Conservation (phyloP, 225 moss, liverwort and hornwort genomes). For the Ulota crispa region DNA sequence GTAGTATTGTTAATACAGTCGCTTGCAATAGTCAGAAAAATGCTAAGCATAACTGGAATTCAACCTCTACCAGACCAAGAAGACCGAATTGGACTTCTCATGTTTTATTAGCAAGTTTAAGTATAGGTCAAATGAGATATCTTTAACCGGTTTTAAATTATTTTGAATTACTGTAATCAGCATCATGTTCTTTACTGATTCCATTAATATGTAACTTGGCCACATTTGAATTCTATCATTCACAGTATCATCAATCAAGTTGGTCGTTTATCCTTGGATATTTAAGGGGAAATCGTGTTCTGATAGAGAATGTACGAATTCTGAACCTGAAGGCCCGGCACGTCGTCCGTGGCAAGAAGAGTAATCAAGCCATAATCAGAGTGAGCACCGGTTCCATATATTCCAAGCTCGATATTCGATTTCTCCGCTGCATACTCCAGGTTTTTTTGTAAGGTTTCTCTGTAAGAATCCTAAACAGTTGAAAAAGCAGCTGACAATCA, state of each 20-base stretch:
- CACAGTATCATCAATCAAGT: not conserved
- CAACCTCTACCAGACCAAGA: not conserved
- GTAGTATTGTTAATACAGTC: not conserved
- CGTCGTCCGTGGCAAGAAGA: constrained; percentile 76
- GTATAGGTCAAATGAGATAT: not conserved
- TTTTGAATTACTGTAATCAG: not conserved
- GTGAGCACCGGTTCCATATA: constrained; percentile 83
- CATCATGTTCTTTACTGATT: not conserved
- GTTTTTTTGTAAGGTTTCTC: constrained; percentile 2
- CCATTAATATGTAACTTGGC: not conserved
- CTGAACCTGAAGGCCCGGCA: constrained; percentile 82
- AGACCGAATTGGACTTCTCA: not conserved
- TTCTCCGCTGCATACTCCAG: constrained; percentile 55
- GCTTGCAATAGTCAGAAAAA: not conserved
- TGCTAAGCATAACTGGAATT: not conserved
- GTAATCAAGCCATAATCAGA: constrained; percentile 95
- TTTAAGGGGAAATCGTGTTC: not conserved
- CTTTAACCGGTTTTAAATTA: not conserved
- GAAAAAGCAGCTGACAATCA: not conserved
- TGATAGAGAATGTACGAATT: constrained; percentile 6
- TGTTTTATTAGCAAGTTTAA: not conserved
- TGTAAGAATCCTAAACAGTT: not conserved
- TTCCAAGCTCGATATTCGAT: constrained; percentile 69
- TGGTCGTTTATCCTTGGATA: not conserved
- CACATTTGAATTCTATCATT: not conserved